Base-by-base conservation (phyloP, 345 rosid genomes). In the Camelina laxa region DNA sequence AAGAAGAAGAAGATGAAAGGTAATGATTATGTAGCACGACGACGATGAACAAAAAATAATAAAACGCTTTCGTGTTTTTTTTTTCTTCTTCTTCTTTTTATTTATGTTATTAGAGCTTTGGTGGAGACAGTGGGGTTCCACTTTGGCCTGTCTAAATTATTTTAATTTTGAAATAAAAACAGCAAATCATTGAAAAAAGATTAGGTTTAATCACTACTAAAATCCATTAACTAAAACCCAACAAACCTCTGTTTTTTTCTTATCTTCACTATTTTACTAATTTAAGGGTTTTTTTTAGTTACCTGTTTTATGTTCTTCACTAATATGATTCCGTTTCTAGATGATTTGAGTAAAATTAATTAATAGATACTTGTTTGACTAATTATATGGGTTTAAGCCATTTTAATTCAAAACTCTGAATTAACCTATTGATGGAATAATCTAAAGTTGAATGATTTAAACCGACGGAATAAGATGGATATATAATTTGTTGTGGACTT, bases 121-220 rank as follows among this genome's bases (percentile, higher is more conserved):
- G 68, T 60, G 59, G 75, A 76, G 75, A 76, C 70, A 69, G 80
- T 69, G 75, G 69, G 80, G 75, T 69, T 76, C 80, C 80, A 76
- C 80, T 69, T 69, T 62, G 60, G 64, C 75, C 75, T 17, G 70
- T 69, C 75, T 69, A 21, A 16, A 44, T 54, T 41, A 62, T 53
- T 61, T 16, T 41, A 27, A 9, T 31, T 75, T 75, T 9, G 22
- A 17, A 20, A 67, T 12, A 24, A 4, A 57, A 60, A 60, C 69
- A 68, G 49, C 79, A 6, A 49, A 75, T 68, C 63, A 67, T 60
- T 48, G 5, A 30, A 27, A 27, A 27, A 65, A 66, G 17, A 30
- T 49, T 35, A 57, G 39, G 42, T 47, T 73, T 27, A 27, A 6
- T 17, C 20, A 2, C 12, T 1, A 2, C 12, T 1, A 5, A 17